Base-by-base conservation (phyloP, 768 basidiomycete species). In the Lactarius psammicola region DNA sequence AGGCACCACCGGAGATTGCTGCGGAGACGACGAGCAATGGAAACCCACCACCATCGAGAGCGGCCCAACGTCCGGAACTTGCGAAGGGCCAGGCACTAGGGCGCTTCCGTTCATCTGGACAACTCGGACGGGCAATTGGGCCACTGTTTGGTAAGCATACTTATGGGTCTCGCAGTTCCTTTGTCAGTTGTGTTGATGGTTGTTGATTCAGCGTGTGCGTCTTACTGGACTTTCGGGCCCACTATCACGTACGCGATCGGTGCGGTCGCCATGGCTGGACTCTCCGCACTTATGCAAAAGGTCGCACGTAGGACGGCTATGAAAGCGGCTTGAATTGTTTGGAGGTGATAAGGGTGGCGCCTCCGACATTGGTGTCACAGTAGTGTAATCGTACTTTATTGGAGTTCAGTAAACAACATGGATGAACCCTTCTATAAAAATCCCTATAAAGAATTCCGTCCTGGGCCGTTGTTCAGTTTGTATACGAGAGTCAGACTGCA, bases 91-190 rank as follows among this genome's bases (percentile, higher is more conserved):
- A 84, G 71, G 94, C 92, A 2, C 76, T 96, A 44, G 95, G 95
- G 36, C 72, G 83, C 64, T 97, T 96, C 78, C 85, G 95, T 60
- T 95, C 92, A 8, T 85, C 90, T n/a, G 96, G 96, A 23, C 96
- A 98, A 74, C 83, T 98, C 46, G 96, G 96, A 4, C 85, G 96
- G 64, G 95, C 96, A 4, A 80, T 97, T 42, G 96, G 96, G 0
- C 96, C 96, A 5, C 75, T 98, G 5, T 79, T 95, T n/a, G 94
- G 94, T 87, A 76, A 15, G 40, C 15, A 3, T 26, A 17, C 36
- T 60, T 20, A 15, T 55, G 28, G 5, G 13, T 9, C 17, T 31
- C 30, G 17, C 23, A 2, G 28, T 18, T 5, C 7, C 2, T 18
- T 57, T 10, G 40, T 33, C 28, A 18, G 5, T 62, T 23, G 31